Evolutionary conservation across 768 basidiomycete genomes (phyloP).

Genomic region (Macrolepiota fuliginosa): DNA sequence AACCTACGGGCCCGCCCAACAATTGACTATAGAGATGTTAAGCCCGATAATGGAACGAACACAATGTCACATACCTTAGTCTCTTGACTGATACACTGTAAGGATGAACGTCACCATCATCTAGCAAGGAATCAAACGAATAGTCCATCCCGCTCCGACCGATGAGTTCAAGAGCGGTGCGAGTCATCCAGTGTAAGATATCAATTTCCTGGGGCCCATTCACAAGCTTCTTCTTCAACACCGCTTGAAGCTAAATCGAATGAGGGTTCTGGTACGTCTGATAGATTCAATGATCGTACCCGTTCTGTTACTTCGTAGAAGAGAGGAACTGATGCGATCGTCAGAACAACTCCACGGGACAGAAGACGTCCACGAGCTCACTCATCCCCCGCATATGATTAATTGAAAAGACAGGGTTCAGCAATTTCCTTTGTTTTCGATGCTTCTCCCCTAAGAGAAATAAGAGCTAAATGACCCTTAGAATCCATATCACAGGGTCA

Average conservation of each 20-base stretch:
- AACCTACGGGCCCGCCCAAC: neutral
- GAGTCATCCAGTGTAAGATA: conserved; percentile 24
- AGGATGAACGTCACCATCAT: conserved; percentile 26
- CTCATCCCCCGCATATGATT: conserved; percentile 31
- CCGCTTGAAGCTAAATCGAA: neutral
- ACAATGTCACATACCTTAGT: conserved; percentile 24
- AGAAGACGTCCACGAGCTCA: neutral
- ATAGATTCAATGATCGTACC: conserved; percentile 8
- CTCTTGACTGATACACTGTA: conserved; percentile 29
- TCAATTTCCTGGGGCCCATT: conserved; percentile 21
- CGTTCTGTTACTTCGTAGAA: conserved; percentile 24
- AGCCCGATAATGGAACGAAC: neutral
- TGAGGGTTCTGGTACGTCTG: neutral
- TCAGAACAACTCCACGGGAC: neutral
- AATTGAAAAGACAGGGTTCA: conserved; percentile 36
- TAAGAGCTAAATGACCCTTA: too few species aligned
- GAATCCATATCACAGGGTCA: too few species aligned
- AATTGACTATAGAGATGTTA: neutral
- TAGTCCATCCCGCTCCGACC: conserved; percentile 29
- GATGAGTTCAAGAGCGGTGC: conserved; percentile 29
- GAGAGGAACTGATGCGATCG: conserved; percentile 22
- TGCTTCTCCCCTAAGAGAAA: conserved; percentile 29
- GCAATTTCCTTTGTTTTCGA: conserved; percentile 33
- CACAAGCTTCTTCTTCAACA: conserved; percentile 16
- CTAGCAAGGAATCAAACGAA: conserved; percentile 27